These are phyloP conservation scores for Sugiyamaella boreocaroliniensis DNA, from an alignment of 805 yeast species.

Conservation along the genomic window DNA sequence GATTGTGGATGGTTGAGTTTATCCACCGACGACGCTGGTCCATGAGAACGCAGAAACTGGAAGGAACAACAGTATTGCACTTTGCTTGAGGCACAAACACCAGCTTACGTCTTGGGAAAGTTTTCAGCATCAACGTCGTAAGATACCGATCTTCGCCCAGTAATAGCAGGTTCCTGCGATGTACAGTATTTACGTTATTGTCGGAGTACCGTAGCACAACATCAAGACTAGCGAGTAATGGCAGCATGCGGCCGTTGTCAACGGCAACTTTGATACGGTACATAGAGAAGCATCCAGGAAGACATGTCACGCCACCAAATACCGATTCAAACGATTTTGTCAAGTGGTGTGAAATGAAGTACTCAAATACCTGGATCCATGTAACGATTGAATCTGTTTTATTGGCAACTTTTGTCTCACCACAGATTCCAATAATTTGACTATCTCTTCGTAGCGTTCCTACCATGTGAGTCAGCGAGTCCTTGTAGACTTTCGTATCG, in stretches of 20 bases:
- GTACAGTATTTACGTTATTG: conserved; percentile 75
- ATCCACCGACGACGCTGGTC: conserved; percentile 98
- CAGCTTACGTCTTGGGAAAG: conserved; percentile 86
- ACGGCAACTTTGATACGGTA: conserved; percentile 86
- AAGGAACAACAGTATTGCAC: conserved; percentile 89
- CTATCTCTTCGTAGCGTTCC: conserved; percentile 88
- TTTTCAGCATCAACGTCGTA: conserved; percentile 75
- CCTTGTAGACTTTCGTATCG: conserved; percentile 83
- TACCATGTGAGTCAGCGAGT: conserved; percentile 80
- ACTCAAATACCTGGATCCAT: conserved; percentile 88
- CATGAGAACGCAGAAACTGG: conserved; percentile 64
- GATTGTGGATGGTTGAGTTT: conserved; percentile 87
- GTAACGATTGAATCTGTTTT: conserved; percentile 83
- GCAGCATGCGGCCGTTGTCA: conserved; percentile 60
- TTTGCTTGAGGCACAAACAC: conserved; percentile 85
- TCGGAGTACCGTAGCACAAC: conserved; percentile 88
- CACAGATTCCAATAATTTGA: conserved; percentile 84
- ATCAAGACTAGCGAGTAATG: conserved; percentile 86
- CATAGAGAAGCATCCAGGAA: conserved; percentile 93
- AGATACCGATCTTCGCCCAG: conserved; percentile 88
- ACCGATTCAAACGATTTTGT: conserved; percentile 93
- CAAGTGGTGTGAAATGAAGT: conserved; percentile 89
- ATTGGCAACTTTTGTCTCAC: conserved; percentile 87
- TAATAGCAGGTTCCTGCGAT: conserved; percentile 73
- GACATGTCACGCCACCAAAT: conserved; percentile 89